Evolutionary conservation across 2,329 filamentous ascomycete species (phyloP).

Genomic region (Davidsoniella australis): DNA sequence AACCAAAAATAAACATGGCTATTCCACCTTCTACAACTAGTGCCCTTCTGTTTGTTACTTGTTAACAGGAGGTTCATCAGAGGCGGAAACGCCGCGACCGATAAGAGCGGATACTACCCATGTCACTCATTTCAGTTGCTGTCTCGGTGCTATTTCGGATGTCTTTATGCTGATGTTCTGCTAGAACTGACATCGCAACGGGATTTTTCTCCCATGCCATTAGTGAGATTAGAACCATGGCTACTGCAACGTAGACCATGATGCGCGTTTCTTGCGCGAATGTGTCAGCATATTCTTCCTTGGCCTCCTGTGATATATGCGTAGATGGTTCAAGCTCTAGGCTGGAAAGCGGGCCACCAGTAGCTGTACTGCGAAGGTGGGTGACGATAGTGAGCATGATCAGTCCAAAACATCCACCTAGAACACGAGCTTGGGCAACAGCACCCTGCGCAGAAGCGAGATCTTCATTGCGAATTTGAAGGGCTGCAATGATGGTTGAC

Average conservation of each 20-base stretch:
- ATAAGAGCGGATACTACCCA: conserved; percentile 14
- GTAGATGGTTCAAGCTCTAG: conserved; percentile 24
- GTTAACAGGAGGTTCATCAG: background rate
- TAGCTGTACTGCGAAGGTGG: conserved; percentile 24
- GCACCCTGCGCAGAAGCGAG: conserved; percentile 42
- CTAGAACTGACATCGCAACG: conserved; percentile 19
- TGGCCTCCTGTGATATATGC: conserved; percentile 21
- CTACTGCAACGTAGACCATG: conserved; percentile 27
- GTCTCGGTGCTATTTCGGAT: conserved; percentile 22
- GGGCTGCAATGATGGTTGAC: conserved; percentile 39
- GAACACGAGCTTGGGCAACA: conserved; percentile 40
- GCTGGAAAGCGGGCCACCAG: conserved; percentile 23
- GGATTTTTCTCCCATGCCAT: conserved; percentile 29
- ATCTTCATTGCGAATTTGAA: conserved; percentile 30
- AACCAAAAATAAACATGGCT: too few relatives aligned
- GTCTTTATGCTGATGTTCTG: conserved; percentile 18
- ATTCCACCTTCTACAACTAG: too few relatives aligned
- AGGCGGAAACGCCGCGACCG: conserved; percentile 7
- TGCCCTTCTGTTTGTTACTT: too few relatives aligned
- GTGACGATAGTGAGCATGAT: conserved; percentile 42
- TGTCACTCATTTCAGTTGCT: conserved; percentile 22
- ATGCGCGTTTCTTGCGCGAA: conserved; percentile 30
- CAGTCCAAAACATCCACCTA: conserved; percentile 43
- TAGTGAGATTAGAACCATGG: conserved; percentile 27
- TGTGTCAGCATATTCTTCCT: conserved; percentile 27